Base-by-base conservation (phyloP, 257 asterid genomes). In the Nicotiana tomentosiformis region DNA sequence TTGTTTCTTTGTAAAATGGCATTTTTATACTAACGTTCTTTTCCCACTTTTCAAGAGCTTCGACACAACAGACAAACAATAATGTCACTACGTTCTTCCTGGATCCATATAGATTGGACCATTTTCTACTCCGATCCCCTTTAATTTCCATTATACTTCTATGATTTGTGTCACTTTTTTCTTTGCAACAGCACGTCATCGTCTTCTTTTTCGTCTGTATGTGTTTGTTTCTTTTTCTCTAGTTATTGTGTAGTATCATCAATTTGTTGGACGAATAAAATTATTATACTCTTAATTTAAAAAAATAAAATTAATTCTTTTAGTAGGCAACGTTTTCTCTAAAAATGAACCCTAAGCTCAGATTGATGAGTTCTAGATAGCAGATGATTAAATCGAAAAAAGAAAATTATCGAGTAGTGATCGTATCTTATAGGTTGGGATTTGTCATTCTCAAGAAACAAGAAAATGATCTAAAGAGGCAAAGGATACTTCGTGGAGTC, bases 401-500 rank as follows among this genome's bases (percentile, higher is more conserved):
- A 9, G 12, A 43, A 43, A 43, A 43, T 43, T 43, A 43, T 16
- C 18, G 64, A 57, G 64, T 57, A 57, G 64, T 18, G 62, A 23
- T 74, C 10, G 16, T 49, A 74, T 74, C 43, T 74, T 74, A 58
- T 74, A 46, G 64, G 80, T 74, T 20, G 62, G 46, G 26, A 74
- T 26, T 49, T 26, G 46, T 49, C 43, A 74, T 26, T 74, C 64
- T 51, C 2, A 51, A 20, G 23, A 20, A 20, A 20, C 23, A 20
- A 74, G 64, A 35, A 74, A 49, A 74, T 49, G 80, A 64, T 74
- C 64, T 58, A 74, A 74, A 49, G 23, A 20, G 64, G 80, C 14
- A 74, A 74, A 74, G 80, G 62, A 74, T 74, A 74, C 80, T 74
- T 74, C 80, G 80, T 51, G 80, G 64, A 74, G 80, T 74, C 64